Conservation (phyloP, 139 green algal genomes). For the Chlamydomonas sp. region DNA sequence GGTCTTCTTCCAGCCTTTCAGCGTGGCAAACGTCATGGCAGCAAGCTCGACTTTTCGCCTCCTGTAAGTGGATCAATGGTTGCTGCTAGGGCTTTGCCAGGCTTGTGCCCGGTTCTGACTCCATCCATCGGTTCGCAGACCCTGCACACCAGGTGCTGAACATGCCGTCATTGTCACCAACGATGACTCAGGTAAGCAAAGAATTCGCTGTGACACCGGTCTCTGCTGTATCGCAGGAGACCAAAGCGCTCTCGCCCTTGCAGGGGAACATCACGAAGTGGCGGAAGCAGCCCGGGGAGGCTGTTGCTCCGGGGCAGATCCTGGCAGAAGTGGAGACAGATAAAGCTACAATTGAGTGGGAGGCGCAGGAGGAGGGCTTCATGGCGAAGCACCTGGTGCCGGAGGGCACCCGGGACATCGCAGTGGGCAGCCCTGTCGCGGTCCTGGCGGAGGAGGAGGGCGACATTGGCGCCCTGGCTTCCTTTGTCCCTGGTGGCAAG, state of each 20-base stretch:
- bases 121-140: constrained; percentile 34
- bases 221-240: background rate
- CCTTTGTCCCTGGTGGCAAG: background rate
- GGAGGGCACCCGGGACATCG: constrained; percentile 67
- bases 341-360: constrained; percentile 88
- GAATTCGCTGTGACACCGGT: background rate
- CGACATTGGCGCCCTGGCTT: constrained; percentile 77
- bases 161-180: constrained; percentile 93
- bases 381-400: constrained; percentile 71
- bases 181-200: constrained; percentile 83
- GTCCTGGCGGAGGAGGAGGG: constrained; percentile 85
- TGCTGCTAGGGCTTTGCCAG: background rate
- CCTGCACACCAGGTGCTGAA: constrained; percentile 67
- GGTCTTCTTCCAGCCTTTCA: too few species aligned
- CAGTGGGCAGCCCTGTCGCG: constrained; percentile 67
- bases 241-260: background rate
- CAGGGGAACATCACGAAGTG: constrained; percentile 91
- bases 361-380: constrained; percentile 79
- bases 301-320: constrained; percentile 58
- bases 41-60: background rate
- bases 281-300: constrained; percentile 77
- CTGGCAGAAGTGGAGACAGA: constrained; percentile 96
- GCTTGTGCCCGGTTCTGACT: too few species aligned
- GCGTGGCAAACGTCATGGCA: too few species aligned
- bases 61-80: background rate